phyloP scores from a whole-genome alignment of 768 basidiomycete species.

The Rhizopogon roseolus region DNA sequence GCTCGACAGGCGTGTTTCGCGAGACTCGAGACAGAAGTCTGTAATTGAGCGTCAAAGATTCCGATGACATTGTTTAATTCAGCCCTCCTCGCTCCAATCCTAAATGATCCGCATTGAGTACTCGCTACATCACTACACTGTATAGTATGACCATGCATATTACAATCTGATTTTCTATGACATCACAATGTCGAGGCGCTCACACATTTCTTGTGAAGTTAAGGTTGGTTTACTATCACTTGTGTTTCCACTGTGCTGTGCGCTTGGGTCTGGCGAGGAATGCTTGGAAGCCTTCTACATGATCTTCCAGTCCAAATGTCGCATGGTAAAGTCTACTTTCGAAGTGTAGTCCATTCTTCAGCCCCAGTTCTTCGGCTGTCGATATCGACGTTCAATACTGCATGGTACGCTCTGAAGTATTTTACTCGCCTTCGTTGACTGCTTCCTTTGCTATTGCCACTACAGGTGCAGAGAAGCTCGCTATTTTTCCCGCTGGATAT shows the following conservation, averaged over 20 bases:
- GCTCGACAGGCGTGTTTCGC: constrained; percentile 74
- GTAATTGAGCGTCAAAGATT: constrained; percentile 69
- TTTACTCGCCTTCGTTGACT: constrained; percentile 36
- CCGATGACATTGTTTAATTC: constrained; percentile 31
- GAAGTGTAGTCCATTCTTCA: constrained; percentile 39
- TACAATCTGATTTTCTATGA: not conserved
- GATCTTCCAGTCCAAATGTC: constrained; percentile 45
- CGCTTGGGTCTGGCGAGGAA: constrained; percentile 42
- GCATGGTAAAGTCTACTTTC: constrained; percentile 47
- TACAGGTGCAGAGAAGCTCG: constrained; percentile 25
- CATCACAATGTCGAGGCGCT: not conserved
- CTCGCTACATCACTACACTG: not conserved
- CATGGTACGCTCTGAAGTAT: not conserved
- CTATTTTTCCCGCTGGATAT: constrained; percentile 22
- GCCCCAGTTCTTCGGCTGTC: constrained; percentile 41
- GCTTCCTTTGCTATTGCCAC: constrained; percentile 45
- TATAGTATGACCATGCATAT: not conserved
- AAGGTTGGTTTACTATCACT: constrained; percentile 12
- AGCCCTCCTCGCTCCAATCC: not conserved
- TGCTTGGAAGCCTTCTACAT: constrained; percentile 43
- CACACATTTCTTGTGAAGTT: not conserved
- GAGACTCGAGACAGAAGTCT: constrained; percentile 70
- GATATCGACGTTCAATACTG: not conserved
- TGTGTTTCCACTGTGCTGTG: constrained; percentile 36
- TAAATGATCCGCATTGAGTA: not conserved